Percentiles rank a stretch among this genome's conserved stretches.
phyloP scores from a whole-genome alignment of 768 basidiomycete genomes.

The Pleurotus djamor region DNA sequence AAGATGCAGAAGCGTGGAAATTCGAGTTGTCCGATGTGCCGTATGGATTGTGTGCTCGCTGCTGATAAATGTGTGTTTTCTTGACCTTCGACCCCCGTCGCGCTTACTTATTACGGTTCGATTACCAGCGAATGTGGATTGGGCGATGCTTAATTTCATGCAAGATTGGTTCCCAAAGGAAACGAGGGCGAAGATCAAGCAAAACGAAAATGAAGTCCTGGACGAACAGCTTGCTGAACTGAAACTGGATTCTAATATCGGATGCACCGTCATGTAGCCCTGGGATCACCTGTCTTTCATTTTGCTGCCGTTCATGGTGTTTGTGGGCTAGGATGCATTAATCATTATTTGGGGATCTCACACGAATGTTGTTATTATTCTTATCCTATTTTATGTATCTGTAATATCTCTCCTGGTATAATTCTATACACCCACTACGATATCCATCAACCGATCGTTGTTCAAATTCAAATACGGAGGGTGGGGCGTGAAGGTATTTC shows the following conservation, averaged over 20 bases:
- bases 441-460: too few relatives aligned
- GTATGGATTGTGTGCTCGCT: conserved; percentile 69
- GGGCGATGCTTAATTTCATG: conserved; percentile 83
- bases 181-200: conserved; percentile 66
- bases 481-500: too few relatives aligned
- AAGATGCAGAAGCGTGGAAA: conserved; percentile 88
- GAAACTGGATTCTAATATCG: conserved; percentile 48
- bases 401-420: too few relatives aligned
- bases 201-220: conserved; percentile 74
- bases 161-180: conserved; percentile 91
- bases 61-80: conserved; percentile 70
- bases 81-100: neutral
- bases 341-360: too few relatives aligned
- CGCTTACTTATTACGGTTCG: neutral
- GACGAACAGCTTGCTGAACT: conserved; percentile 67
- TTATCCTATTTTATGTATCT: too few relatives aligned
- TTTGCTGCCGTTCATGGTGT: too few relatives aligned
- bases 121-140: conserved; percentile 69
- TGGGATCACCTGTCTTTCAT: too few relatives aligned
- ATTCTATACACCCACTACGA: too few relatives aligned
- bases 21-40: conserved; percentile 81
- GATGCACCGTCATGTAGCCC: conserved; percentile 29
- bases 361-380: too few relatives aligned
- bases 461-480: too few relatives aligned
- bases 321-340: too few relatives aligned